Evolutionary conservation across 805 yeast species (phyloP), one percentile per base, ranked within the genome.

Genomic region (Wickerhamomyces bovis): DNA sequence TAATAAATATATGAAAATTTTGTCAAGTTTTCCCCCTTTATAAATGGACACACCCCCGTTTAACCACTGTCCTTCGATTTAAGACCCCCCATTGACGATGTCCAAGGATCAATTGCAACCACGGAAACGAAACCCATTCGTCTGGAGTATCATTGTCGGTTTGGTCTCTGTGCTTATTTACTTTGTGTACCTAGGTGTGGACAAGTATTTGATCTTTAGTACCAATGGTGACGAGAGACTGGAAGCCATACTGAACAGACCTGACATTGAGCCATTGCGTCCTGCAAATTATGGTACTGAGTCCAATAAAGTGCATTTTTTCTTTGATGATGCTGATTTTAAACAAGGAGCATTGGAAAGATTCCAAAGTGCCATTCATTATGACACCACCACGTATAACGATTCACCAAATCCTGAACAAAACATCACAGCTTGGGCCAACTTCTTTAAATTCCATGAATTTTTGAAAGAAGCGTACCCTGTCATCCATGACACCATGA

Each of bases 341-440:
- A 26, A 11, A 22, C 55, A 65, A 26, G 50, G 52, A 23, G 71
- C 84, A 1, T 72, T 74, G 13, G 57, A 56, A 7, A 76, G 70
- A 51, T 67, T 81, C 45, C 63, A 77, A 15, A 78, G 76, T 6
- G 85, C 90, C 1, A 75, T 86, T 23, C 72, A 72, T 55, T 71
- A 84, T 46, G 80, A 80, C 39, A 85, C 95, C 2, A 81, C 77
- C 51, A 71, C 80, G 16, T 72, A 62, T 51, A 95, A 88, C 21
- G 62, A 64, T 43, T 65, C 60, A 6, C 48, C 49, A 10, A 42
- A 51, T 15, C 71, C 71, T 10, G 39, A 39, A 5, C 61, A 60
- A 3, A 57, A 65, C 41, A 55, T 61, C 6, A 30, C 63, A 41
- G 55, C 58, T 10, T 74, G 76, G 70, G 52, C 44, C 6, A 36